phyloP scores from a whole-genome alignment of 192 early-diverging fungal genomes.

The Umbelopsis sp. region DNA sequence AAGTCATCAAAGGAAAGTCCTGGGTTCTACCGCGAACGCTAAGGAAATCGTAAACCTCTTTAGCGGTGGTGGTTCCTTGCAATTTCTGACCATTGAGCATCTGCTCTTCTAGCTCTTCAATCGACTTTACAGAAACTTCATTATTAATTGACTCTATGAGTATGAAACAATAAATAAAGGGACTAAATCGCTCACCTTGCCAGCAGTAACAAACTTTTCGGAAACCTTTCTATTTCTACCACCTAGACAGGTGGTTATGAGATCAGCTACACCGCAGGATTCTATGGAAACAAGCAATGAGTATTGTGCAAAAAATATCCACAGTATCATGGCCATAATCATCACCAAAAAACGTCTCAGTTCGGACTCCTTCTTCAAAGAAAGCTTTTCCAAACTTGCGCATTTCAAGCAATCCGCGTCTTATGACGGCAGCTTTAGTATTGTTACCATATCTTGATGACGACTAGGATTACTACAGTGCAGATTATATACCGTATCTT shows the following conservation, averaged over 20 bases:
- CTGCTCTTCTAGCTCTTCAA: conserved; percentile 88
- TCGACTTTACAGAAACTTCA: conserved; percentile 45
- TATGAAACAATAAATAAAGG: background rate
- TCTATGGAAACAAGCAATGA: conserved; percentile 13
- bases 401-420: conserved; percentile 94
- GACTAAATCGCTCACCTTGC: conserved; percentile 47
- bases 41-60: conserved; percentile 85
- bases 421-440: conserved; percentile 95
- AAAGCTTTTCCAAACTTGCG: conserved; percentile 85
- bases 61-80: conserved; percentile 90
- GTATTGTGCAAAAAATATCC: background rate
- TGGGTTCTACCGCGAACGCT: conserved; percentile 55
- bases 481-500: conserved; percentile 73
- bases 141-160: background rate
- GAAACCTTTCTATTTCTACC: conserved; percentile 91
- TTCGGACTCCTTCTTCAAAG: conserved; percentile 70
- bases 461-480: conserved; percentile 39
- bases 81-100: conserved; percentile 97
- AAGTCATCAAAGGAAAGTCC: conserved; percentile 87
- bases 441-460: conserved; percentile 70
- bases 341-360: conserved; percentile 92
- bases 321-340: background rate
- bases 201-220: conserved; percentile 81
- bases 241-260: conserved; percentile 93
- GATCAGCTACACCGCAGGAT: conserved; percentile 93